phyloP scores from a whole-genome alignment of 495 filamentous ascomycete species.

The Aspergillus leporis region DNA sequence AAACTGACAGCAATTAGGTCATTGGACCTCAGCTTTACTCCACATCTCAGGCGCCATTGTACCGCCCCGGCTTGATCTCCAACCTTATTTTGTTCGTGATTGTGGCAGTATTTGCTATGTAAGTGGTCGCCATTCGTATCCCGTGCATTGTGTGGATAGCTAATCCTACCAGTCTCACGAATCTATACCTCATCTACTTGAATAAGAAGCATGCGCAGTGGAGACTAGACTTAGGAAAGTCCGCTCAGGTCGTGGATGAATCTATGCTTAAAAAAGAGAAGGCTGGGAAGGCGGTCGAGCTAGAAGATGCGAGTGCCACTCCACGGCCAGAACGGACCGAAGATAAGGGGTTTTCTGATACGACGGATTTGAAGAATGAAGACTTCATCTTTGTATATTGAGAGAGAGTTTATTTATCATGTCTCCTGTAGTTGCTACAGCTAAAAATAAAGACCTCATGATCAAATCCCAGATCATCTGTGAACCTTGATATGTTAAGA shows the following conservation, averaged over 20 bases:
- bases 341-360: slow-evolving; percentile 29
- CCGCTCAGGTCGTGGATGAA: slow-evolving; percentile 20
- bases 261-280: slow-evolving; percentile 23
- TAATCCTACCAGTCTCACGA: slow-evolving; percentile 11
- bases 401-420: neutral
- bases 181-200: slow-evolving; percentile 48
- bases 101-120: slow-evolving; percentile 24
- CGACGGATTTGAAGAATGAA: slow-evolving; percentile 30
- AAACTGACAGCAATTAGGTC: slow-evolving; percentile 7
- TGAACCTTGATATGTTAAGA: too few relatives aligned
- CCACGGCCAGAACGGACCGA: neutral
- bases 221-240: slow-evolving; percentile 37
- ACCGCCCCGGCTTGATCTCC: slow-evolving; percentile 28
- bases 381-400: slow-evolving; percentile 34
- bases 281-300: slow-evolving; percentile 18
- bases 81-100: slow-evolving; percentile 28
- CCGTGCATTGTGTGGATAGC: neutral
- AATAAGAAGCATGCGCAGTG: slow-evolving; percentile 48
- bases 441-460: too few relatives aligned
- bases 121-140: slow-evolving; percentile 1
- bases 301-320: slow-evolving; percentile 20
- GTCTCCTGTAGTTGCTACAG: too few relatives aligned
- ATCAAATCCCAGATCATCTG: too few relatives aligned
- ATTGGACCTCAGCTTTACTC: slow-evolving; percentile 30
- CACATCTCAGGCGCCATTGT: slow-evolving; percentile 23